phyloP scores from a whole-genome alignment of 2,329 filamentous ascomycete genomes.

The Ophiostoma ulmi region DNA sequence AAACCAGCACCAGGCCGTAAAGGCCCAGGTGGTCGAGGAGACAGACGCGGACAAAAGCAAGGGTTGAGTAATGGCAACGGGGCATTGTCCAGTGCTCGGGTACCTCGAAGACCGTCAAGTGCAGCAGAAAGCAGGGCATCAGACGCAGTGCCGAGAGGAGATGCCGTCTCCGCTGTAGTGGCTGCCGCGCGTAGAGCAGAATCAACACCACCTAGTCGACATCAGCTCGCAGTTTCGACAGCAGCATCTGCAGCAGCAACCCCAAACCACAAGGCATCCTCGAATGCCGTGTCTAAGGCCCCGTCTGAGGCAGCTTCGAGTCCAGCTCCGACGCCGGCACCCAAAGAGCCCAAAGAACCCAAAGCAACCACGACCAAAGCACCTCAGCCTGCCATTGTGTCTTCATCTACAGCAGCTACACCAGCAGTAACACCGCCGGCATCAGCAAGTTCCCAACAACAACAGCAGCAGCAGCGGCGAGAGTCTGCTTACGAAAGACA shows the following conservation, averaged over 20 bases:
- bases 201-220: conserved; percentile 14
- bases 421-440: conserved; percentile 15
- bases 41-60: not conserved
- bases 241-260: conserved; percentile 23
- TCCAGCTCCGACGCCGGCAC: conserved; percentile 1
- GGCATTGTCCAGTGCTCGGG: not conserved
- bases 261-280: not conserved
- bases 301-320: not conserved
- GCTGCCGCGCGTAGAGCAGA: conserved; percentile 10
- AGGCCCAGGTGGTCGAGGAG: not conserved
- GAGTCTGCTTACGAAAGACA: conserved; percentile 64
- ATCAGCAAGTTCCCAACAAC: conserved; percentile 25
- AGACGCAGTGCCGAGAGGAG: not conserved
- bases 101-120: conserved; percentile 10
- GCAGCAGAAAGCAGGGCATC: not conserved
- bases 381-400: conserved; percentile 35
- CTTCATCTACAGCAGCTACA: conserved; percentile 20
- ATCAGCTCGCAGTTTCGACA: conserved; percentile 6
- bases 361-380: conserved; percentile 32
- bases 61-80: not conserved
- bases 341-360: not conserved
- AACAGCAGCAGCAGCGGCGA: conserved; percentile 16
- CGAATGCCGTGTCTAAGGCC: not conserved
- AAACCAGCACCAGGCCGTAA: conserved; percentile 36
- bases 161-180: conserved; percentile 4